phyloP scores from a whole-genome alignment of 805 yeast species.

The Metschnikowia matae region DNA sequence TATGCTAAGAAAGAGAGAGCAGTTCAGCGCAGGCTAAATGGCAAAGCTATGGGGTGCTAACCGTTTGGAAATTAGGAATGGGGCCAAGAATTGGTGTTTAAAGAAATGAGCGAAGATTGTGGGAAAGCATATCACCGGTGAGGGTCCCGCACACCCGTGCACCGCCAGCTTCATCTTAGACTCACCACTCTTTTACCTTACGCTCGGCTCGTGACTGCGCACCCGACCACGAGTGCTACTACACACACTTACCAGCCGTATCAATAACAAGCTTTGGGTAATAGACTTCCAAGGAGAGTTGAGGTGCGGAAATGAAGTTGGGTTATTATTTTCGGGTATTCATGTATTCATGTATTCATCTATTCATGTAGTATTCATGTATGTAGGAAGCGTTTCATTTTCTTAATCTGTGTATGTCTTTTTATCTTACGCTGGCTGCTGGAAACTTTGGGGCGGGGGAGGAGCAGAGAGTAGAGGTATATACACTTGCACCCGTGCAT shows the following conservation, averaged over 20 bases:
- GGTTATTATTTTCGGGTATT: too few relatives aligned
- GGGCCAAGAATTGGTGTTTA: neutral
- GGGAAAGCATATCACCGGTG: constrained; percentile 6
- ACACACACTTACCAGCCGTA: too few relatives aligned
- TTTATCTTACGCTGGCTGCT: too few relatives aligned
- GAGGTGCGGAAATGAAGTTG: neutral
- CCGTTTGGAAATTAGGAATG: neutral
- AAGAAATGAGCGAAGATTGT: constrained; percentile 4
- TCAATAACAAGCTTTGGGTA: too few relatives aligned
- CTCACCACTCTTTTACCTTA: neutral
- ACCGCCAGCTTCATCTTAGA: neutral
- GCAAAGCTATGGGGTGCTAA: constrained; percentile 1
- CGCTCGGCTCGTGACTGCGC: constrained; percentile 3
- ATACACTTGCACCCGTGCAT: neutral
- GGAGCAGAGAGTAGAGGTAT: too few relatives aligned
- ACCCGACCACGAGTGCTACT: neutral
- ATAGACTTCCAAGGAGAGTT: neutral
- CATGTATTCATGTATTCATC: too few relatives aligned
- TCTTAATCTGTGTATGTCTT: too few relatives aligned
- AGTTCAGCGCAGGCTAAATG: neutral
- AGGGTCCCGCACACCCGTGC: constrained; percentile 3
- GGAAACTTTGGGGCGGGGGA: too few relatives aligned
- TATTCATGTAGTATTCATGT: too few relatives aligned
- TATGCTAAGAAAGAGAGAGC: neutral
- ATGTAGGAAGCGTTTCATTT: too few relatives aligned